phyloP scores from a whole-genome alignment of 805 yeast genomes.

The Scheffersomyces ergatensis region DNA sequence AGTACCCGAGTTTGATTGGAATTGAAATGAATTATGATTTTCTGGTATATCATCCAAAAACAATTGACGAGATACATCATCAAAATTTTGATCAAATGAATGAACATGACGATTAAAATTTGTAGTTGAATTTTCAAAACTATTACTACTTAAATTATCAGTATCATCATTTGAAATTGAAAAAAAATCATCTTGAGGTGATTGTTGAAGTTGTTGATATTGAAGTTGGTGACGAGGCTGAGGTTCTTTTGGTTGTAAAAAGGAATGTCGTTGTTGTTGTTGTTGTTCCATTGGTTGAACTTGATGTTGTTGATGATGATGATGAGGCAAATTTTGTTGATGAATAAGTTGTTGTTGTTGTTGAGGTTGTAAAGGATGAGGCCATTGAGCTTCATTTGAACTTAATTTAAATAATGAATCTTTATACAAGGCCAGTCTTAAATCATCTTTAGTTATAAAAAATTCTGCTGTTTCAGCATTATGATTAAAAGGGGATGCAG shows the following conservation, averaged over 20 bases:
- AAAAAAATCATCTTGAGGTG: not conserved
- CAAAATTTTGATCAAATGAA: constrained; percentile 1
- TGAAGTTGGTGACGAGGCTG: not conserved
- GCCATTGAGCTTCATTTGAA: not conserved
- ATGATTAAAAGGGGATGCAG: not conserved
- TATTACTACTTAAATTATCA: constrained; percentile 2
- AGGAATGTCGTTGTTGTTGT: not conserved
- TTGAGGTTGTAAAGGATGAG: not conserved
- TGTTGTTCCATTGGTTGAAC: not conserved
- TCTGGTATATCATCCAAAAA: not conserved
- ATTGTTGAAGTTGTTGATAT: not conserved
- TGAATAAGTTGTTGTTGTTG: not conserved
- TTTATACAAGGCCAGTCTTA: constrained; percentile 7
- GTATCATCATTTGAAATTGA: not conserved
- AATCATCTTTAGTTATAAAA: constrained; percentile 5
- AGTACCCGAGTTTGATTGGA: not conserved
- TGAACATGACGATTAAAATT: constrained; percentile 2
- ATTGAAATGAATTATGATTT: not conserved
- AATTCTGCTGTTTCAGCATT: not conserved
- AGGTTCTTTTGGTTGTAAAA: not conserved
- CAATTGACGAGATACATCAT: not conserved
- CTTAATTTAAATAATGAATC: constrained; percentile 4
- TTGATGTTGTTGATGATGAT: not conserved
- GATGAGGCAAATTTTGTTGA: not conserved
- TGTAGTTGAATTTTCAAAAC: constrained; percentile 2